Base-by-base conservation (phyloP, 176 grass and related monocot genomes). In the Carex littledalei region DNA sequence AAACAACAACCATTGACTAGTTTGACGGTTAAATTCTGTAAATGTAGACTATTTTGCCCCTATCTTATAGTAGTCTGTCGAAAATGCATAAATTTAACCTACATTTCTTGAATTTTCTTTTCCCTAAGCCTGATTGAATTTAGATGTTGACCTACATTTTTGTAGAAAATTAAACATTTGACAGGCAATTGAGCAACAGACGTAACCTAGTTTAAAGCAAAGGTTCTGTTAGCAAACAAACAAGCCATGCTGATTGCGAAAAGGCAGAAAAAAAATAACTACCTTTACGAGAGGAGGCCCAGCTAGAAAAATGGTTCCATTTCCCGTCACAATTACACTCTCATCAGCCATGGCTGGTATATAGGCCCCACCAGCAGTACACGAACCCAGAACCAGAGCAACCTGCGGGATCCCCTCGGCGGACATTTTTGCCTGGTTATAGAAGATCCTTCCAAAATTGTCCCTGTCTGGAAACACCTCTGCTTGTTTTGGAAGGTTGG, bases 331-430 rank as follows among this genome's bases (percentile, higher is more conserved):
- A 83, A 98, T 95, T 50, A 98, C 78, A 86, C 95, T 98, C 83
- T 98, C 95, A 92, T 98, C 95, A 68, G 95, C 95, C 95, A 98
- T 98, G 52, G 93, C 95, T 35, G 95, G 95, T 83, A 98, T 98
- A 83, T 98, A 98, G 68, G 95, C 95, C 34, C 95, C 95, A 13
- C 95, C 95, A 86, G 95, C 95, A n/a, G 95, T 98, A 87, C 95
- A 98, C 52, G 92, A 95, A 52, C 95, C 95, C 86, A 98, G 86
- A 89, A 98, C 95, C 75, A 98, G 62, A 2, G 95, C 95, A 86
- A 98, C 90, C 81, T 98, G 95, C 80, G 95, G 95, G 85, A 98
- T 91, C 8, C 95, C 89, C 8, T 92, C 91, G 65, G 91, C 64
- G 8, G 95, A 98, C 95, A 98, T 98, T 86, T 93, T 93, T 68